Conservation (phyloP, 2,329 filamentous ascomycete species). For the Trematosphaeria pertusa region DNA sequence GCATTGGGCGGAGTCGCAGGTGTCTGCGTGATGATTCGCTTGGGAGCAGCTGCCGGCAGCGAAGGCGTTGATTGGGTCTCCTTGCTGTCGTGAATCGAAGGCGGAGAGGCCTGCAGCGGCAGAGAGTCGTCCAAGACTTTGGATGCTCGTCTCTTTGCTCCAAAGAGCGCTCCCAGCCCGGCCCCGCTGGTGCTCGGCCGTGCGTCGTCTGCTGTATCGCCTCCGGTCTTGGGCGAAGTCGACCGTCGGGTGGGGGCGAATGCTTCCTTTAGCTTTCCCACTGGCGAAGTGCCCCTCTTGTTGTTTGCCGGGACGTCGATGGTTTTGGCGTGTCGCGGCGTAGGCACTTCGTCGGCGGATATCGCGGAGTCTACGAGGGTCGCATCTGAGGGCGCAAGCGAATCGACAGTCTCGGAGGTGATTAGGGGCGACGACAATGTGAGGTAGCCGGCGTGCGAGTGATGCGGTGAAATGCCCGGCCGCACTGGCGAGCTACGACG, state of each 20-base stretch:
- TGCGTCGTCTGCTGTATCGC: conserved; percentile 41
- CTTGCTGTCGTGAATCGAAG: conserved; percentile 37
- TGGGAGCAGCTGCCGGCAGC: conserved; percentile 32
- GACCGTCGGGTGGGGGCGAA: conserved; percentile 58
- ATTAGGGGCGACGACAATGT: conserved; percentile 59
- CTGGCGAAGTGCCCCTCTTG: conserved; percentile 72
- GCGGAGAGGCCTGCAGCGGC: conserved; percentile 35
- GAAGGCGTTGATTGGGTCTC: conserved; percentile 40
- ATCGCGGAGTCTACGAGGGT: conserved; percentile 40
- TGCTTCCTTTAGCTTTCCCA: conserved; percentile 73
- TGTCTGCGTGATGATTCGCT: conserved; percentile 47
- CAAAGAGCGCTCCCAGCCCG: conserved; percentile 53
- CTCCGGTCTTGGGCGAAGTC: conserved; percentile 36
- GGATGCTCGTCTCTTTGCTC: conserved; percentile 43
- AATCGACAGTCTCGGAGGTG: conserved; percentile 49
- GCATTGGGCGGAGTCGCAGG: conserved; percentile 54
- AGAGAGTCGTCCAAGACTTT: conserved; percentile 34
- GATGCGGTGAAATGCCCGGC: conserved; percentile 54
- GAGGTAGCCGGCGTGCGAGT: conserved; percentile 57
- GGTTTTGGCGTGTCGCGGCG: conserved; percentile 40
- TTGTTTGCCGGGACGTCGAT: conserved; percentile 49
- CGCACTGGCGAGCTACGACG: conserved; percentile 38
- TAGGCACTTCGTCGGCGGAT: conserved; percentile 34
- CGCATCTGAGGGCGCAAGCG: conserved; percentile 37
- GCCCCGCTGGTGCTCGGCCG: conserved; percentile 54